These are phyloP conservation scores for Kitagawia praeruptora DNA, from an alignment of 129 eudicot genomes.

Conservation along the genomic window DNA sequence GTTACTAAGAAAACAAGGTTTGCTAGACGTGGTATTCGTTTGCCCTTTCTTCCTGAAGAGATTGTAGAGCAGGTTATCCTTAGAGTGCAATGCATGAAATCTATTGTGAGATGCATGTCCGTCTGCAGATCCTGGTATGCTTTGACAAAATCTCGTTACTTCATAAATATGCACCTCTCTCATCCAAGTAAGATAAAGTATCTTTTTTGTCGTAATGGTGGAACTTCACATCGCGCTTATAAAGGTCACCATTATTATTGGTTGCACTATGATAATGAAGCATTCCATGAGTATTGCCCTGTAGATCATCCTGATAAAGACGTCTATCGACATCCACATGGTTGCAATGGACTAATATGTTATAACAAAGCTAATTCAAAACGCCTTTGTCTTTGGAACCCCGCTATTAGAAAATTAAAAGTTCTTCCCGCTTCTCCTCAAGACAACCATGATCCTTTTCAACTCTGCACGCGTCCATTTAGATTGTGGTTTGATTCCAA, in stretches of 20 bases:
- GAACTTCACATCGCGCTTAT: background rate
- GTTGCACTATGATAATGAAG: background rate
- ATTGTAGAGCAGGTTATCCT: background rate
- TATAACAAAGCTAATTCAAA: background rate
- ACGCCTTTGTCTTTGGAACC: background rate
- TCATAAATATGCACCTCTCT: background rate
- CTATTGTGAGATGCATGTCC: background rate
- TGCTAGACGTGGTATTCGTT: too few species aligned
- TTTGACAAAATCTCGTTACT: background rate
- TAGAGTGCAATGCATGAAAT: background rate
- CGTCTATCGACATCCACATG: background rate
- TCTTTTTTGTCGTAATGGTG: background rate
- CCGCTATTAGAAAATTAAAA: background rate
- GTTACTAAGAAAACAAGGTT: too few species aligned
- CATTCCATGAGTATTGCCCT: background rate
- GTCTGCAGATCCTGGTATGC: background rate
- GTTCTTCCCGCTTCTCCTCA: background rate
- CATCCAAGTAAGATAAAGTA: background rate
- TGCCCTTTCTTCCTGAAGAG: too few species aligned
- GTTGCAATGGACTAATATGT: background rate
- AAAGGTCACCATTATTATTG: background rate
- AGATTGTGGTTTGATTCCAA: background rate
- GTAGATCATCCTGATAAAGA: too few species aligned
- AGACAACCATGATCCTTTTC: background rate
- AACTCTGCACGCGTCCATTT: too few species aligned